Percentiles rank a stretch among this genome's conserved stretches.
These are phyloP conservation scores for Postia placenta DNA, from an alignment of 768 basidiomycete genomes.

Conservation along the genomic window DNA sequence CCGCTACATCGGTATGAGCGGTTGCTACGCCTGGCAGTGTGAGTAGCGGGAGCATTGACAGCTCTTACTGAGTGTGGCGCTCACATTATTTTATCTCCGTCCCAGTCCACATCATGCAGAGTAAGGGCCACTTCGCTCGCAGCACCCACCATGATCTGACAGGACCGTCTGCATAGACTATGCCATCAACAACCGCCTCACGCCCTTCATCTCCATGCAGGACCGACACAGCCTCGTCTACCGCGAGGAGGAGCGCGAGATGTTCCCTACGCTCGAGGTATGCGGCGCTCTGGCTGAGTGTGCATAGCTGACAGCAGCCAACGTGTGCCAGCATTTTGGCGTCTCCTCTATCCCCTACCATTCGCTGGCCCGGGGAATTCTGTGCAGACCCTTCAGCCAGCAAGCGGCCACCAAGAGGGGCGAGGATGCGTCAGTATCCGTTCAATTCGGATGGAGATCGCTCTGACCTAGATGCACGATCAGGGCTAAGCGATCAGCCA, in stretches of 20 bases:
- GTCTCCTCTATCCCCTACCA: slow-evolving; percentile 33
- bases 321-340: slow-evolving; percentile 15
- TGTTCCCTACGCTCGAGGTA: slow-evolving; percentile 43
- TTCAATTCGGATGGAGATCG: too few species aligned
- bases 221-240: slow-evolving; percentile 52
- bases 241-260: slow-evolving; percentile 56
- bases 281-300: too few species aligned
- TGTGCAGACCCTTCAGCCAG: slow-evolving; percentile 20
- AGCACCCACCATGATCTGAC: not conserved
- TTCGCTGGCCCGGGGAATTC: slow-evolving; percentile 28
- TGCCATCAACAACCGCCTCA: slow-evolving; percentile 34
- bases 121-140: slow-evolving; percentile 3
- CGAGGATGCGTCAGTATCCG: slow-evolving; percentile 17
- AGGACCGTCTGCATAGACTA: slow-evolving; percentile 25
- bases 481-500: too few species aligned
- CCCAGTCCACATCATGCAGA: slow-evolving; percentile 25
- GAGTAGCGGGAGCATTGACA: slow-evolving; percentile 3
- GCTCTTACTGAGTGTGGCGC: not conserved
- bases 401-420: slow-evolving; percentile 15
- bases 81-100: not conserved
- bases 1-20: slow-evolving; percentile 36
- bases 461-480: too few species aligned
- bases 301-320: not conserved
- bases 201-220: slow-evolving; percentile 61
- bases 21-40: slow-evolving; percentile 33